These are phyloP conservation scores for Fusarium oligoseptatum DNA, from an alignment of 2,329 filamentous ascomycete genomes.

Conservation along the genomic window DNA sequence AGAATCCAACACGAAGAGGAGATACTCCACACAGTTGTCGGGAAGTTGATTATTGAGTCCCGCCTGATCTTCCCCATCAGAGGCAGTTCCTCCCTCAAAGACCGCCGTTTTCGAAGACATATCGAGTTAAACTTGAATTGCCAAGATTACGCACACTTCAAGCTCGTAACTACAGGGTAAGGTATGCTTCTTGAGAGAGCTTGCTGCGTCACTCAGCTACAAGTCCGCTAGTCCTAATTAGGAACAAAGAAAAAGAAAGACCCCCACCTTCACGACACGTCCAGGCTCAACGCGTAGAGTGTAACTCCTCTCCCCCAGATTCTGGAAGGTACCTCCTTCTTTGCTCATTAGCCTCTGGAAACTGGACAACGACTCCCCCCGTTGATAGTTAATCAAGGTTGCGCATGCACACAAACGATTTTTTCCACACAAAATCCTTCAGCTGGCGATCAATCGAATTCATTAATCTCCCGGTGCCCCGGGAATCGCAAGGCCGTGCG, in stretches of 20 bases:
- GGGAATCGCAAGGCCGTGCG: slow-evolving; percentile 22
- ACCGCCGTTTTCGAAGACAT: slow-evolving; percentile 27
- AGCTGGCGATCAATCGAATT: background rate
- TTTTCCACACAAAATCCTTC: background rate
- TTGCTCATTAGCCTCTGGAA: slow-evolving; percentile 2
- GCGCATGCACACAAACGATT: background rate
- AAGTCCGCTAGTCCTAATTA: slow-evolving; percentile 20
- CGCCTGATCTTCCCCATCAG: background rate
- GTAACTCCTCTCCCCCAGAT: slow-evolving; percentile 10
- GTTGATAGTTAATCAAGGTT: background rate
- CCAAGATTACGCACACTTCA: slow-evolving; percentile 5
- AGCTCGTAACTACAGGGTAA: slow-evolving; percentile 28
- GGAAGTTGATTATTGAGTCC: slow-evolving; percentile 62
- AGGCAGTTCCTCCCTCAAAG: background rate
- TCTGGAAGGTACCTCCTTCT: slow-evolving; percentile 3
- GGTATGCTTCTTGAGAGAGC: background rate
- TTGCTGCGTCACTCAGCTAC: slow-evolving; percentile 1
- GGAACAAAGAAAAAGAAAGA: slow-evolving; percentile 7
- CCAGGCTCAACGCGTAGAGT: slow-evolving; percentile 43
- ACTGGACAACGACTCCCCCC: background rate
- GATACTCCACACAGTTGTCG: slow-evolving; percentile 89
- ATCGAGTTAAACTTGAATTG: background rate
- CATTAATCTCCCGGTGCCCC: background rate
- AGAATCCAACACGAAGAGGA: slow-evolving; percentile 77
- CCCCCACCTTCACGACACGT: slow-evolving; percentile 26